phyloP scores from a whole-genome alignment of 495 filamentous ascomycete genomes.

The Penicillium cataractarum region DNA sequence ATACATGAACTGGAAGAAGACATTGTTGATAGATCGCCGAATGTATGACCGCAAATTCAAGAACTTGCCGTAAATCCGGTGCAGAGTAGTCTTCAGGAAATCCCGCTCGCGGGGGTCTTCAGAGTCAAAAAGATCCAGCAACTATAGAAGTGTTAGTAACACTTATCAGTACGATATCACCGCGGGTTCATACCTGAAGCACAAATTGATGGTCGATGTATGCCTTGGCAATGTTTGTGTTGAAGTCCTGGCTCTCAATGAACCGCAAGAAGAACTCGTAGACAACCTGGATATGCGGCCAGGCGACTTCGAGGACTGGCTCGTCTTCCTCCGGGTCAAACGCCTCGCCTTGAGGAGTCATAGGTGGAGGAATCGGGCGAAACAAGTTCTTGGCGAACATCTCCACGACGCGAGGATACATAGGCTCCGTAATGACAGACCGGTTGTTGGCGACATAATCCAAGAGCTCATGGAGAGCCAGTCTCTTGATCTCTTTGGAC shows the following conservation, averaged over 20 bases:
- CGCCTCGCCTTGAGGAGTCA: slow-evolving; percentile 97
- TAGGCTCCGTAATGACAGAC: slow-evolving; percentile 96
- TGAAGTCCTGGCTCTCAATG: slow-evolving; percentile 99
- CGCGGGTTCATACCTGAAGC: slow-evolving; percentile 65
- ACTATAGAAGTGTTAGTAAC: slow-evolving; percentile 39
- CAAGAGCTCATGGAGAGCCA: slow-evolving; percentile 93
- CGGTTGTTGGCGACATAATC: slow-evolving; percentile 99
- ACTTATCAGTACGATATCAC: too few relatives aligned
- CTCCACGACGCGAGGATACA: slow-evolving; percentile 98
- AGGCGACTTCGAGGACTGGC: slow-evolving; percentile 96
- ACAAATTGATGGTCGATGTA: slow-evolving; percentile 99
- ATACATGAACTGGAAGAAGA: slow-evolving; percentile 99
- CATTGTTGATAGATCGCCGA: slow-evolving; percentile 97
- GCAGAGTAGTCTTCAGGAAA: slow-evolving; percentile 96
- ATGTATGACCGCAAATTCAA: slow-evolving; percentile 97
- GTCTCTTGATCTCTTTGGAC: slow-evolving; percentile 99
- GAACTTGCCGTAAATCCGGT: slow-evolving; percentile 99
- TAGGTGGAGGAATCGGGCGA: slow-evolving; percentile 91
- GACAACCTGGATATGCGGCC: slow-evolving; percentile 99
- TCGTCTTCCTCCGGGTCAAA: slow-evolving; percentile 99
- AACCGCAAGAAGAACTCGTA: slow-evolving; percentile 99
- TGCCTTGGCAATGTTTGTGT: slow-evolving; percentile 98
- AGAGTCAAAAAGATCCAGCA: slow-evolving; percentile 98
- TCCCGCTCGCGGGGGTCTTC: slow-evolving; percentile 97
- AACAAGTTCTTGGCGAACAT: slow-evolving; percentile 99